These are phyloP conservation scores for Colletotrichum sp. DNA, from an alignment of 2,329 filamentous ascomycete species.

Conservation along the genomic window DNA sequence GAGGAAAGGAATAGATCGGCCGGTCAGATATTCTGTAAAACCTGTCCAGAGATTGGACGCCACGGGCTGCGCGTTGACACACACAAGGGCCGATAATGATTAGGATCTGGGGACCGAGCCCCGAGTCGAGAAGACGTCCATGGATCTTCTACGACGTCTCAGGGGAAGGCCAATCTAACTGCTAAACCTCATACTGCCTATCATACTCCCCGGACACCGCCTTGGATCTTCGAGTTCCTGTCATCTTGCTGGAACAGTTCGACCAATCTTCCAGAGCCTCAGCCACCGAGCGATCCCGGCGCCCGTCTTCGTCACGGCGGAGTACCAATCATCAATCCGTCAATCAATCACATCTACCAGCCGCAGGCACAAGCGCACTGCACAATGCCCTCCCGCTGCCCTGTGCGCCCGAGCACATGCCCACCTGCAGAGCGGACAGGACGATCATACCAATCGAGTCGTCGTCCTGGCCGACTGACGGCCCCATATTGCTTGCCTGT, in stretches of 20 bases:
- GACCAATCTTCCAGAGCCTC: conserved; percentile 1
- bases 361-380: background rate
- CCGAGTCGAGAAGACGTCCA: background rate
- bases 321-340: background rate
- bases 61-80: conserved; percentile 17
- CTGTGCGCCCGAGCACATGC: conserved; percentile 14
- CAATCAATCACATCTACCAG: background rate
- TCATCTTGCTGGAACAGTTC: background rate
- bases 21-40: background rate
- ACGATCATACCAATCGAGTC: conserved; percentile 9
- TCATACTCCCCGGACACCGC: background rate
- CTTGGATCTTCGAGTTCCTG: background rate
- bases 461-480: background rate
- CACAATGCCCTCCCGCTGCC: conserved; percentile 7
- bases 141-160: background rate
- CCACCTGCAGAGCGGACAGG: conserved; percentile 3
- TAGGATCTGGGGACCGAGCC: background rate
- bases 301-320: background rate
- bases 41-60: conserved; percentile 5
- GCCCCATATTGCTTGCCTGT: background rate
- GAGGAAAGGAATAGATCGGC: background rate
- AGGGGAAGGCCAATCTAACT: background rate
- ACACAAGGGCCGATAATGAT: background rate
- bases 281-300: conserved; percentile 1
- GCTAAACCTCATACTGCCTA: background rate